Evolutionary conservation across 73 alveolate species (phyloP).

Genomic region (Paramecium octaurelia): DNA sequence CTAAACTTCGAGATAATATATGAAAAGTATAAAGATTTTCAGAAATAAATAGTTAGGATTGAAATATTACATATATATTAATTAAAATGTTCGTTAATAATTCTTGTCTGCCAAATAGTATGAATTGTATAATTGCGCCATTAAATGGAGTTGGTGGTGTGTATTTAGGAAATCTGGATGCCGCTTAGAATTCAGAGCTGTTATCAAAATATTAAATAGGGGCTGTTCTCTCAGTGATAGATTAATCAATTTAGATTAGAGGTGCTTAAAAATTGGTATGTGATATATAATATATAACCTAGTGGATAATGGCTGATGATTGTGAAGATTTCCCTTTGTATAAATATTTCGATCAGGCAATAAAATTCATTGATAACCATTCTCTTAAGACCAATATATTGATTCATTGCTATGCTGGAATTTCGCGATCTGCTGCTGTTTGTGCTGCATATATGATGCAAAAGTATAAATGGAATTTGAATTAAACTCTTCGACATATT

Average conservation of each 20-base stretch:
- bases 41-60: neutral
- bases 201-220: neutral
- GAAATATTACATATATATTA: neutral
- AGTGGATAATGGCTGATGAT: constrained; percentile 57
- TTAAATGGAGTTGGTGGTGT: constrained; percentile 42
- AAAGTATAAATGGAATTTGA: constrained; percentile 6
- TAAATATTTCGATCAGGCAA: constrained; percentile 20
- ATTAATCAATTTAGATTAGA: neutral
- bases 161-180: constrained; percentile 33
- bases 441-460: constrained; percentile 49
- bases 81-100: constrained; percentile 47
- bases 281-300: neutral
- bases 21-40: neutral
- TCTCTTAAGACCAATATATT: constrained; percentile 11
- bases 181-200: constrained; percentile 19
- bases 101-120: constrained; percentile 47
- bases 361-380: neutral
- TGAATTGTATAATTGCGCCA: constrained; percentile 38
- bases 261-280: constrained; percentile 21
- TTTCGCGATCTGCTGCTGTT: constrained; percentile 26
- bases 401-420: constrained; percentile 47
- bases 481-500: neutral
- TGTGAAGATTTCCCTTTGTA: constrained; percentile 24
- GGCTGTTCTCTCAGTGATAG: constrained; percentile 32
- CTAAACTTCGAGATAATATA: neutral